phyloP scores from a whole-genome alignment of 352 stramenopile genomes.

The Phytophthora cryptogea region DNA sequence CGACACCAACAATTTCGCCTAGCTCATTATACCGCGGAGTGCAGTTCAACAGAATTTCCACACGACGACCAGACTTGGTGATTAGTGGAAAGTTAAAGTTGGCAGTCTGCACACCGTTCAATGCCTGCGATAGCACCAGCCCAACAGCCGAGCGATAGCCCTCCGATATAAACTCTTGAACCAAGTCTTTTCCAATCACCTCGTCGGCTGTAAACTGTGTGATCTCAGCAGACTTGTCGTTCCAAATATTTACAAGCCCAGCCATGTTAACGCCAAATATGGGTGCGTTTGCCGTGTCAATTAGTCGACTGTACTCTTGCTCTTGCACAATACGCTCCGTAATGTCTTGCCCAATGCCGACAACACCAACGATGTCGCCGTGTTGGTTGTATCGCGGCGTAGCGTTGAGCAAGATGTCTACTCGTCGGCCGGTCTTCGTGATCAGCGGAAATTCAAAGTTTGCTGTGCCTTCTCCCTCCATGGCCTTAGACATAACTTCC shows the following conservation, averaged over 20 bases:
- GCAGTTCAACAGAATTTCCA: constrained; percentile 83
- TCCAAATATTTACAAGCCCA: constrained; percentile 88
- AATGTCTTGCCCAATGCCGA: constrained; percentile 86
- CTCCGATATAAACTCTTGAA: constrained; percentile 89
- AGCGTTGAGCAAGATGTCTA: constrained; percentile 86
- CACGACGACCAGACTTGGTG: constrained; percentile 68
- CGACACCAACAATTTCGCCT: constrained; percentile 79
- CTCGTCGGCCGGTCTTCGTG: constrained; percentile 70
- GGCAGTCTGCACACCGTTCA: constrained; percentile 72
- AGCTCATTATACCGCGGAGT: constrained; percentile 78
- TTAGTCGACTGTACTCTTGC: constrained; percentile 85
- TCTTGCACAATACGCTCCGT: constrained; percentile 86
- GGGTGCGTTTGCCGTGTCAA: constrained; percentile 88
- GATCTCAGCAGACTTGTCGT: constrained; percentile 90
- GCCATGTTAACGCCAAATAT: constrained; percentile 88
- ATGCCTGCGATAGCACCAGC: constrained; percentile 64
- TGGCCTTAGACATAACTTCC: constrained; percentile 66
- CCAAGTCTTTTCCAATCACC: constrained; percentile 87
- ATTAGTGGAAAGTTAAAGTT: constrained; percentile 89
- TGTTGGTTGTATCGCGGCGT: constrained; percentile 83
- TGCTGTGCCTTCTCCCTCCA: constrained; percentile 64
- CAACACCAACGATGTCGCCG: constrained; percentile 79
- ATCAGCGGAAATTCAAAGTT: constrained; percentile 92
- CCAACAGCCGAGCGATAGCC: constrained; percentile 69
- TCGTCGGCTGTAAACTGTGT: constrained; percentile 89